Evolutionary conservation across 169 alveolate species (phyloP).

Genomic region (Eimeria sp.): DNA sequence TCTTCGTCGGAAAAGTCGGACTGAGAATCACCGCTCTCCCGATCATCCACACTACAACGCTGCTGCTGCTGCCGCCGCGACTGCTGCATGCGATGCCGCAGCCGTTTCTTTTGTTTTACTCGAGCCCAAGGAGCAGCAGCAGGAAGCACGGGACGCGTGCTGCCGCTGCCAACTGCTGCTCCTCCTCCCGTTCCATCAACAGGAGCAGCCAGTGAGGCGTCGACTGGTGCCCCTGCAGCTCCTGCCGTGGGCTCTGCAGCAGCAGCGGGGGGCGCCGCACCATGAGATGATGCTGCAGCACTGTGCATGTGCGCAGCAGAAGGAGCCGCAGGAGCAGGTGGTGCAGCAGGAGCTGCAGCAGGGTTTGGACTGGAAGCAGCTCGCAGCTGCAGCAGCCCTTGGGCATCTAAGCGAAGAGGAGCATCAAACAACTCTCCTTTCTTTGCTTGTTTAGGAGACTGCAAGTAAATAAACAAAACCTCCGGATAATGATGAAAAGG

Average conservation of each 20-base stretch:
- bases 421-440: slow-evolving; percentile 95
- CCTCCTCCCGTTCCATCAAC: background rate
- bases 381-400: slow-evolving; percentile 84
- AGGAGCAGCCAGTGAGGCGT: background rate
- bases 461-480: slow-evolving; percentile 92
- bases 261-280: background rate
- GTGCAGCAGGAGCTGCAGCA: slow-evolving; percentile 26
- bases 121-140: slow-evolving; percentile 11
- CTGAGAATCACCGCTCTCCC: slow-evolving; percentile 32
- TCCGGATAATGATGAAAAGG: slow-evolving; percentile 92
- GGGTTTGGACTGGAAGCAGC: background rate
- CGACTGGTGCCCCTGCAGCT: background rate
- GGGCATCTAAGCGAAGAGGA: slow-evolving; percentile 93
- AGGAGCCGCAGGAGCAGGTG: no score
- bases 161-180: slow-evolving; percentile 23
- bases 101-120: slow-evolving; percentile 25
- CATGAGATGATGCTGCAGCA: no score
- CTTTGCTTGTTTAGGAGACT: slow-evolving; percentile 92
- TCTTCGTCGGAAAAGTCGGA: background rate
- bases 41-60: background rate
- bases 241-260: background rate
- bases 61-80: slow-evolving; percentile 5
- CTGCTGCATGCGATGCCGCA: slow-evolving; percentile 69
- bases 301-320: no score
- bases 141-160: background rate